Evolutionary conservation across 345 rosid genomes (phyloP).

Genomic region (Eutrema yunnanense): DNA sequence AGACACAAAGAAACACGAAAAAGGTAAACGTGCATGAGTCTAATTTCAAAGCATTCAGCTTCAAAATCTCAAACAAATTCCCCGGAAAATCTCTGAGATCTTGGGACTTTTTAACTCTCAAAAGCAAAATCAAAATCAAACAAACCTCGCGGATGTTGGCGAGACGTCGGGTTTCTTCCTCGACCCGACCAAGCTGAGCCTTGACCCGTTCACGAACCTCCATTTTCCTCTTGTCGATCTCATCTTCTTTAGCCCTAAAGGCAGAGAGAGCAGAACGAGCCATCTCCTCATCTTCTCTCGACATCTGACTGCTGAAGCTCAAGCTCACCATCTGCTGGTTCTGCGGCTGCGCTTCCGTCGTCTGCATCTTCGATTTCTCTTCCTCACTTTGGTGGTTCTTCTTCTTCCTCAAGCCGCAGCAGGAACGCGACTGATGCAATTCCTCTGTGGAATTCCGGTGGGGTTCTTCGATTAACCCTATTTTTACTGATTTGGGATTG

Average conservation of each 20-base stretch:
- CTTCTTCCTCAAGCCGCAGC: slow-evolving; percentile 32
- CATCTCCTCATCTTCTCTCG: slow-evolving; percentile 93
- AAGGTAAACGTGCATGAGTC: background rate
- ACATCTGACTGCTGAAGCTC: slow-evolving; percentile 84
- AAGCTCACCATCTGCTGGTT: slow-evolving; percentile 41
- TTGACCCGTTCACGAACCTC: slow-evolving; percentile 86
- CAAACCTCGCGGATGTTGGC: slow-evolving; percentile 81
- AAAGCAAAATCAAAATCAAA: background rate
- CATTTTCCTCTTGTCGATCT: slow-evolving; percentile 82
- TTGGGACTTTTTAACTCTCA: background rate
- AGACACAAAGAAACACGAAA: background rate
- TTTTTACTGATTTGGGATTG: slow-evolving; percentile 22
- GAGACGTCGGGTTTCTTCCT: slow-evolving; percentile 75
- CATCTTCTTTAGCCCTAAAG: slow-evolving; percentile 95
- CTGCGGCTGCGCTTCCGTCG: slow-evolving; percentile 31
- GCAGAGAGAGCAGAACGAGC: slow-evolving; percentile 82
- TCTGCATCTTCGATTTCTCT: slow-evolving; percentile 25
- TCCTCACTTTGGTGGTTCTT: slow-evolving; percentile 12
- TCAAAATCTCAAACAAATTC: too few relatives aligned
- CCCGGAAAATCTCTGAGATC: background rate
- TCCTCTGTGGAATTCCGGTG: slow-evolving; percentile 31
- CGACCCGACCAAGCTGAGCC: slow-evolving; percentile 77
- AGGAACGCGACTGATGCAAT: slow-evolving; percentile 27
- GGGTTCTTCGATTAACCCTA: slow-evolving; percentile 27
- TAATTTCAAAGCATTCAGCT: background rate